phyloP scores from a whole-genome alignment of 176 grass and related monocot genomes.

The bread wheat (Triticum aestivum) region IWGSC_CS_RefSeq_v2.1 NC_057814.1:269839681-269840180 shows the following conservation, averaged over 20 bases:
- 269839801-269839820: background rate
- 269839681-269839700: background rate
- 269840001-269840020: constrained; percentile 41
- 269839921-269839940: constrained; percentile 69
- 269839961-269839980: constrained; percentile 82
- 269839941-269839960: constrained; percentile 77
- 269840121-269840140: constrained; percentile 55
- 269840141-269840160: constrained; percentile 37
- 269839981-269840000: constrained; percentile 68
- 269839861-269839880: constrained; percentile 40
- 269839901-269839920: constrained; percentile 73
- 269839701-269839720: background rate
- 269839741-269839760: background rate
- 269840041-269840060: constrained; percentile 52
- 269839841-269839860: background rate
- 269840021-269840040: constrained; percentile 76
- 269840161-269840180: background rate
- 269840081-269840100: constrained; percentile 58
- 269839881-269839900: constrained; percentile 74
- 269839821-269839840: background rate
- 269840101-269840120: constrained; percentile 70
- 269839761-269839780: background rate
- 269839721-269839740: background rate
- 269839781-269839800: background rate
- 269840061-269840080: constrained; percentile 49